phyloP scores from a whole-genome alignment of 1,139 yeast species.

The Blastobotrys aristatus region DNA sequence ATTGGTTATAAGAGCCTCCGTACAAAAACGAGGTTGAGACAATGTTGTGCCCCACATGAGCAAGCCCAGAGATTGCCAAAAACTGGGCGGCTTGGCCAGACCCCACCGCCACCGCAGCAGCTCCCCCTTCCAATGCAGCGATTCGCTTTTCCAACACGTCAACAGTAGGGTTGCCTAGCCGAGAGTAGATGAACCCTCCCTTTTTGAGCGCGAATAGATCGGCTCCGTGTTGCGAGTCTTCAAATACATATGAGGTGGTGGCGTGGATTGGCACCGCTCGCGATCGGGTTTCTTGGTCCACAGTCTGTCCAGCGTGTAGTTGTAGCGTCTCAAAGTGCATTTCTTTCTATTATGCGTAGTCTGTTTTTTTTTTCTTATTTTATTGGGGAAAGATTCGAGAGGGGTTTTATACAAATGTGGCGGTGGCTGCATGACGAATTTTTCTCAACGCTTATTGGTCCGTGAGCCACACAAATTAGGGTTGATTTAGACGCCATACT shows the following conservation, averaged over 20 bases:
- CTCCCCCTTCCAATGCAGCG: conserved; percentile 90
- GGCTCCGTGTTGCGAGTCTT: conserved; percentile 87
- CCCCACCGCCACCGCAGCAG: conserved; percentile 82
- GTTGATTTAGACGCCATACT: too few species aligned
- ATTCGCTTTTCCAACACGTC: conserved; percentile 88
- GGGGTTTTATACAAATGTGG: neutral
- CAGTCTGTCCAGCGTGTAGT: conserved; percentile 78
- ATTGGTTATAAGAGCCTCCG: conserved; percentile 96
- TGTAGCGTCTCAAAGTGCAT: conserved; percentile 81
- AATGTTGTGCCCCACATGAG: conserved; percentile 85
- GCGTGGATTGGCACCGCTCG: conserved; percentile 89
- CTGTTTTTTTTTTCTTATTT: neutral
- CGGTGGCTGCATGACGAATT: neutral
- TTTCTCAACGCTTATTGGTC: neutral
- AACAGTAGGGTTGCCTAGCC: conserved; percentile 89
- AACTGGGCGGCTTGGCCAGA: conserved; percentile 97
- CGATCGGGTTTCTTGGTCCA: conserved; percentile 54
- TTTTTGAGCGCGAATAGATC: conserved; percentile 78
- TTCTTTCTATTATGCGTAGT: too few species aligned
- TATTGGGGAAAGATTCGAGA: too few species aligned
- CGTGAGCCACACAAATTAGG: neutral
- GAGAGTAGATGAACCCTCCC: conserved; percentile 79
- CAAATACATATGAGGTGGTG: conserved; percentile 68
- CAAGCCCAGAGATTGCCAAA: conserved; percentile 75
- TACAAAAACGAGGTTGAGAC: conserved; percentile 83